These are phyloP conservation scores for Phytophthora pisi DNA, from an alignment of 352 stramenopile genomes.

Conservation along the genomic window DNA sequence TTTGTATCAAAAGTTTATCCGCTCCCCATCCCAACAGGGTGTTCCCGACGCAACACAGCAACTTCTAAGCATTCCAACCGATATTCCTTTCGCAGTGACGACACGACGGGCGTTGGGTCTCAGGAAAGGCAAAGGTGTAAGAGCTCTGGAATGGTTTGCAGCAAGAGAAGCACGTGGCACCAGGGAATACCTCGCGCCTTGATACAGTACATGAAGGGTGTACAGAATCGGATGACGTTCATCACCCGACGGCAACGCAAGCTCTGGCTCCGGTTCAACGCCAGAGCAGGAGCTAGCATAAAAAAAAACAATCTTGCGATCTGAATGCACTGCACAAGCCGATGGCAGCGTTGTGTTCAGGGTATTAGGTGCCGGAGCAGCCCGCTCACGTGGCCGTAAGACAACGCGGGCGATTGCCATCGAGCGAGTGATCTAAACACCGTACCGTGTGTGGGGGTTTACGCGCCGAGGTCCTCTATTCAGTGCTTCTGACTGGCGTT, in stretches of 20 bases:
- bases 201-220: no score
- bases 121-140: no score
- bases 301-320: constrained; percentile 3
- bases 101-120: no score
- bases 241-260: constrained; percentile 10
- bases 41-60: no score
- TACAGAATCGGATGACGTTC: constrained; percentile 27
- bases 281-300: constrained; percentile 2
- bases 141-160: no score
- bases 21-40: no score
- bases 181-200: no score
- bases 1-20: no score
- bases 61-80: no score
- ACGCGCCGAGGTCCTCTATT: background rate
- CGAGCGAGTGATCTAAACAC: background rate
- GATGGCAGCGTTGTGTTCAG: constrained; percentile 1
- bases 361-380: constrained; percentile 9
- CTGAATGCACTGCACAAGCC: background rate
- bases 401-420: constrained; percentile 1
- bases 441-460: constrained; percentile 4
- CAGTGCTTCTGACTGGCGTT: background rate
- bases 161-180: no score
- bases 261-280: background rate
- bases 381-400: constrained; percentile 5
- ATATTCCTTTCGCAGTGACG: no score